These are phyloP conservation scores for Botrytis medusae DNA, from an alignment of 2,329 filamentous ascomycete species.

Conservation along the genomic window DNA sequence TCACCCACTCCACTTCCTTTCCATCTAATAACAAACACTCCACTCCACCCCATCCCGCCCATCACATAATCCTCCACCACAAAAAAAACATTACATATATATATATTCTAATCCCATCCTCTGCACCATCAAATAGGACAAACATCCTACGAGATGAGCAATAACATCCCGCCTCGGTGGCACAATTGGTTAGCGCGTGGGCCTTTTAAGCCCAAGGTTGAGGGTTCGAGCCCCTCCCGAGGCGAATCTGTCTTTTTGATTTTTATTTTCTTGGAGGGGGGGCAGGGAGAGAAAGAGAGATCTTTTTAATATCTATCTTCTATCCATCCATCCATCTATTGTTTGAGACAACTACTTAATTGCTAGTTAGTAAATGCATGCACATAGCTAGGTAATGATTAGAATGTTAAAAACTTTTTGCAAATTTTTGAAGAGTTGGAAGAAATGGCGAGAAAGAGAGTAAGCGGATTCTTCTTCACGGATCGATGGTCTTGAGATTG, in stretches of 20 bases:
- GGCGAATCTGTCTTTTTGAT: neutral
- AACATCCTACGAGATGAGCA: neutral
- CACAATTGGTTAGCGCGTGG: constrained; percentile 24
- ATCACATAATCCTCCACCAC: neutral
- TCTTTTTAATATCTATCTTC: neutral
- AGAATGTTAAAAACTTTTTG: neutral
- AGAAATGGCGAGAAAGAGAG: neutral
- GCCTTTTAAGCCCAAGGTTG: constrained; percentile 22
- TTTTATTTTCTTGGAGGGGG: neutral
- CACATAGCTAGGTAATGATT: neutral
- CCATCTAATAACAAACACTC: neutral
- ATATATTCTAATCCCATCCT: fast-evolving
- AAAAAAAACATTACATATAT: neutral
- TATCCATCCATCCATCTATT: neutral
- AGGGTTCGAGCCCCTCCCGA: constrained; percentile 17
- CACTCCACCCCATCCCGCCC: neutral
- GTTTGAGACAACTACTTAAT: too few relatives aligned
- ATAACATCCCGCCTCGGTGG: neutral
- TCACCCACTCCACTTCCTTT: neutral
- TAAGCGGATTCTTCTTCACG: neutral
- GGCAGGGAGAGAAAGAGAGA: too few relatives aligned
- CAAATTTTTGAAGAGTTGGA: neutral
- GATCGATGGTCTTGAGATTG: neutral
- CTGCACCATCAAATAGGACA: neutral
- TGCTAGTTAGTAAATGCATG: too few relatives aligned